Percentiles rank a stretch among this genome's conserved stretches.
phyloP scores from a whole-genome alignment of 2,329 filamentous ascomycete genomes.

The Aspergillus viridinutans region DNA sequence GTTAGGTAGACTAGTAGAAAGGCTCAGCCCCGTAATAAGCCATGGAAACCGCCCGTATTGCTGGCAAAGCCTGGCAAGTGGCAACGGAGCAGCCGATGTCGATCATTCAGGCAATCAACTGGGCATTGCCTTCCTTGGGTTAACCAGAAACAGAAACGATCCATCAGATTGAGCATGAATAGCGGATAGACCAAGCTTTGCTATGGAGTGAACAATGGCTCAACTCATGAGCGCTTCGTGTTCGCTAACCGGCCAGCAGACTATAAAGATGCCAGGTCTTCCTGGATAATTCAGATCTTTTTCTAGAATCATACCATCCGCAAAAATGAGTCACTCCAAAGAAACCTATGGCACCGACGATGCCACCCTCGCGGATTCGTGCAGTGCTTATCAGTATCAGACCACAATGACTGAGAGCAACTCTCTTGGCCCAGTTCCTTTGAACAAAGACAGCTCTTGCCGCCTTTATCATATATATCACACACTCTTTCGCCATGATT shows the following conservation, averaged over 20 bases:
- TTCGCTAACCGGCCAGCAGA: neutral
- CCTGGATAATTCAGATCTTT: neutral
- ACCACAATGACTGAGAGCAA: neutral
- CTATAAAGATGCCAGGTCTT: conserved; percentile 3
- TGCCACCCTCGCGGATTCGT: neutral
- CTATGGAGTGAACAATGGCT: neutral
- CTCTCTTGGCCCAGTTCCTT: neutral
- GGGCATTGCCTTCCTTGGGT: neutral
- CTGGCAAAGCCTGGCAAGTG: no score
- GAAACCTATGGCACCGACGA: neutral
- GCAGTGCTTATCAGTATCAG: neutral
- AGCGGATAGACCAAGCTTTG: neutral
- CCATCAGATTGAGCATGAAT: neutral
- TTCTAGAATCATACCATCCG: neutral
- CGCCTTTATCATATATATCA: conserved; percentile 23
- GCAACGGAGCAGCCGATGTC: no score
- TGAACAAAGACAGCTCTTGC: neutral
- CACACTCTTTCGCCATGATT: conserved; percentile 18
- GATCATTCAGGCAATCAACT: neutral
- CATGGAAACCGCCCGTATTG: neutral
- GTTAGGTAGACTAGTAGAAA: no score
- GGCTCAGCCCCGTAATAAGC: neutral
- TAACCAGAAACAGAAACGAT: neutral
- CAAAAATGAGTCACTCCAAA: neutral
- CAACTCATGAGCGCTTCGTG: neutral